These are phyloP conservation scores for Boletus smithii DNA, from an alignment of 1,284 basidiomycete species.

Conservation along the genomic window DNA sequence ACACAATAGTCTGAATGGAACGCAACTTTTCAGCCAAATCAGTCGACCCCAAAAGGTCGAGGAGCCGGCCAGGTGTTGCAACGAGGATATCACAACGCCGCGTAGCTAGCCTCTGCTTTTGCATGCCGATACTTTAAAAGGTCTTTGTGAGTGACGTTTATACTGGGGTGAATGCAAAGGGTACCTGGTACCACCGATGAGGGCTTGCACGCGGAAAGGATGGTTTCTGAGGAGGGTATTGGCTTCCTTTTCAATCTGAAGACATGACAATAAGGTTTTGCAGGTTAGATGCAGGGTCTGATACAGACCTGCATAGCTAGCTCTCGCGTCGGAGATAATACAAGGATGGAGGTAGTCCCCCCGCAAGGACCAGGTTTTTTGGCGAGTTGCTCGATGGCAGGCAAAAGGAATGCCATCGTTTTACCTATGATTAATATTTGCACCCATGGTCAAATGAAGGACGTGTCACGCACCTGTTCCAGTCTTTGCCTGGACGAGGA, in stretches of 20 bases:
- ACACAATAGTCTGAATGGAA: constrained; percentile 73
- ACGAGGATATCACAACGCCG: constrained; percentile 75
- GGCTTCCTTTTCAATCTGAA: constrained; percentile 64
- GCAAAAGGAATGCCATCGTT: constrained; percentile 87
- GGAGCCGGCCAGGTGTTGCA: constrained; percentile 85
- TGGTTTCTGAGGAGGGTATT: constrained; percentile 65
- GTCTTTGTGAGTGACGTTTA: constrained; percentile 1
- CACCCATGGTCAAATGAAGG: neutral
- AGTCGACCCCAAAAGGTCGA: constrained; percentile 68
- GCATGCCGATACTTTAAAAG: constrained; percentile 23
- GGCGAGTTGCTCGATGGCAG: constrained; percentile 74
- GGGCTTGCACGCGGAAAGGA: constrained; percentile 37
- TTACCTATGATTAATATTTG: constrained; percentile 53
- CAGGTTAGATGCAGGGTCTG: neutral
- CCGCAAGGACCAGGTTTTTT: constrained; percentile 22
- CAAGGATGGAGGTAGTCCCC: constrained; percentile 46
- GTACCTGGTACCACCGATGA: constrained; percentile 56
- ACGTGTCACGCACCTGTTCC: constrained; percentile 38
- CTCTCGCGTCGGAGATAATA: constrained; percentile 87
- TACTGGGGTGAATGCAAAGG: neutral
- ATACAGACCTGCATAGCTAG: constrained; percentile 73
- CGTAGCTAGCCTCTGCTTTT: constrained; percentile 39
- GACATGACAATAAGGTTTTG: neutral
- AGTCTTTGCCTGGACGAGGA: constrained; percentile 48
- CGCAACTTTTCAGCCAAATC: constrained; percentile 34